Evolutionary conservation across 768 basidiomycete genomes (phyloP), one percentile per base, ranked within the genome.

Genomic region (Paxillus ammoniavirescens): DNA sequence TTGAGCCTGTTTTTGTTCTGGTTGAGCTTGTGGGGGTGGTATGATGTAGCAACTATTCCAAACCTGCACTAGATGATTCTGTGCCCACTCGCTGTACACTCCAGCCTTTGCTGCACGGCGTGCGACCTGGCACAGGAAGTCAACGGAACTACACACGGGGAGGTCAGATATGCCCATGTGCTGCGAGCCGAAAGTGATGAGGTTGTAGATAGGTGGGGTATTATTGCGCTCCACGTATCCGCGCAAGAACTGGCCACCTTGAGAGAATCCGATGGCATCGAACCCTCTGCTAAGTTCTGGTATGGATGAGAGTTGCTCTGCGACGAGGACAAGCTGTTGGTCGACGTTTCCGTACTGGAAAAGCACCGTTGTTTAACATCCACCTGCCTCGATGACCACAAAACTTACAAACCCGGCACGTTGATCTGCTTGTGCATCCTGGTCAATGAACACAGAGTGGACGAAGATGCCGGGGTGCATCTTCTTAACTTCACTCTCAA

Each of bases 231-330:
- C 87, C 17, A 89, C 80, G 59, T 91, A 93, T 30, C 86, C 91
- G n/a, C 92, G 82, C 36, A 93, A 77, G 68, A 94, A 93, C 64
- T 92, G 92, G 5, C 91, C 91, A 17, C 86, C 91, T 79, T 94
- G 92, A 1, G 91, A 93, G 69, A 94, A 86, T 1, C 92, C 92
- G 48, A 94, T 84, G 14, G 88, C 92, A 64, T 93, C 91, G 60
- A 93, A 94, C 3, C 92, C 92, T 28, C 62, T 62, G 45, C 74
- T 56, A 14, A 94, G 78, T 61, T 92, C 84, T 1, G 82, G 76
- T 33, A 93, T 78, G 1, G 69, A 75, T 30, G 75, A 71, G 4
- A 94, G 72, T 64, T 93, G 89, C 28, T 77, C 73, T 13, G 86
- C 77, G 6, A 87, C 91, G 30, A 77, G 37, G 18, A 75, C 78